phyloP scores from a whole-genome alignment of 2,329 filamentous ascomycete genomes.

The Neoarthrinium moseri region DNA sequence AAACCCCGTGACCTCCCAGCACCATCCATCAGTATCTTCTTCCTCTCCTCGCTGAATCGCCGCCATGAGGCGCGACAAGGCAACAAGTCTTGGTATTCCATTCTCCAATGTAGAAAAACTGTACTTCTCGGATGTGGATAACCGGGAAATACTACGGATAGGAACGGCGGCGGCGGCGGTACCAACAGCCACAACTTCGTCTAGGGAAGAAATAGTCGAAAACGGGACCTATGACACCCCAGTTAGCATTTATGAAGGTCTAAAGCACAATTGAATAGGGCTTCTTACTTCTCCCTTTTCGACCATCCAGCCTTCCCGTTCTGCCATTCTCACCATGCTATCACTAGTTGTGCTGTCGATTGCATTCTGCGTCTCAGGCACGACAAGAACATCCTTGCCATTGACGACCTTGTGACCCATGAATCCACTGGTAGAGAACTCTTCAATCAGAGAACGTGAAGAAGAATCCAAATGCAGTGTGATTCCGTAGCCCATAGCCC shows the following conservation, averaged over 20 bases:
- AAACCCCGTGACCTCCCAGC: slow-evolving; percentile 8
- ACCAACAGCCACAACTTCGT: slow-evolving; percentile 3
- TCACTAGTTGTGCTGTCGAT: slow-evolving; percentile 11
- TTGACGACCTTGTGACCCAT: neutral
- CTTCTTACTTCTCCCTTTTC: slow-evolving; percentile 4
- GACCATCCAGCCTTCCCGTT: slow-evolving; percentile 5
- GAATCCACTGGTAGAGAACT: slow-evolving; percentile 12
- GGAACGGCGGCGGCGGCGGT: slow-evolving; percentile 9
- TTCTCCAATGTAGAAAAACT: neutral
- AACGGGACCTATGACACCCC: slow-evolving; percentile 1
- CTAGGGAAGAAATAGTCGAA: neutral
- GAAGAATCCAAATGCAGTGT: slow-evolving; percentile 6
- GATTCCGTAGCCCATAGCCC: slow-evolving; percentile 1
- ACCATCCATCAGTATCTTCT: slow-evolving; percentile 8
- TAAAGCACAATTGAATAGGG: neutral
- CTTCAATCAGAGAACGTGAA: slow-evolving; percentile 2
- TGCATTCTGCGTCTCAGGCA: slow-evolving; percentile 5
- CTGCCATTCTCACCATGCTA: slow-evolving; percentile 7
- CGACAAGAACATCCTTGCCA: slow-evolving; percentile 1
- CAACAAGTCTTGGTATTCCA: neutral
- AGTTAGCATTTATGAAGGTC: neutral
- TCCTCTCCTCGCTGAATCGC: slow-evolving; percentile 6
- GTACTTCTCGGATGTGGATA: slow-evolving; percentile 10
- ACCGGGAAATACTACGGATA: slow-evolving; percentile 4
- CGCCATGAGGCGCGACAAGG: slow-evolving; percentile 4